Base-by-base conservation (phyloP, 768 basidiomycete genomes). In the Artomyces pyxidatus region DNA sequence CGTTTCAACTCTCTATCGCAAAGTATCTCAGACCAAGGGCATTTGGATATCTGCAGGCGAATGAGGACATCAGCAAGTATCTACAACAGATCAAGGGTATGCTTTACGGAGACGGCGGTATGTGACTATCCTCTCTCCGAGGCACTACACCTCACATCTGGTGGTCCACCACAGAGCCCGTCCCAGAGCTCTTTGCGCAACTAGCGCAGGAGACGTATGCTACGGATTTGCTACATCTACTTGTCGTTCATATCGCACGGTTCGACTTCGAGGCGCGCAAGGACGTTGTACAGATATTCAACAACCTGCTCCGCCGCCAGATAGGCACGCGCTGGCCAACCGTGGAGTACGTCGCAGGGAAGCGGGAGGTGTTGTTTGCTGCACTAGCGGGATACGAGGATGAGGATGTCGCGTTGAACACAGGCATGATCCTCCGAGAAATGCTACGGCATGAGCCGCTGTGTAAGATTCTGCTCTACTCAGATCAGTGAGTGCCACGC, bases 361-460 rank as follows among this genome's bases (percentile, higher is more conserved):
- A 88, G 59, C 83, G 77, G 8, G 85, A 86, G 27, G 75, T 87
- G 28, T 68, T 88, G 42, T 96, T 96, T 61, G 82, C 88, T 2
- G 79, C 92, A 7, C 74, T 98, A 41, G 85, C 81, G 48, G 93
- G 94, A 6, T 99, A 99, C 62, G 84, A 85, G 68, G 93, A 96
- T 59, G 90, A 97, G 64, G 95, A 98, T 52, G 76, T 98, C 47
- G 93, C 94, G 8, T 76, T 99, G 50, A 99, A 99, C 59, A 97
- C 95, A 0, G 95, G 96, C 8, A 95, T 96, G 92, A 88, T 98
- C 49, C 72, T 99, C 43, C 88, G 90, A 60, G 96, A 98, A 70
- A 97, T 98, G 88, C 69, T 99, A 56, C 77, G 86, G 55, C 89
- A 96, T 62, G 96, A 99, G 63, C 81, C 87, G 43, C 69, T 99